Base-by-base conservation (phyloP, 352 stramenopile species). In the Pythium apleroticum region DNA sequence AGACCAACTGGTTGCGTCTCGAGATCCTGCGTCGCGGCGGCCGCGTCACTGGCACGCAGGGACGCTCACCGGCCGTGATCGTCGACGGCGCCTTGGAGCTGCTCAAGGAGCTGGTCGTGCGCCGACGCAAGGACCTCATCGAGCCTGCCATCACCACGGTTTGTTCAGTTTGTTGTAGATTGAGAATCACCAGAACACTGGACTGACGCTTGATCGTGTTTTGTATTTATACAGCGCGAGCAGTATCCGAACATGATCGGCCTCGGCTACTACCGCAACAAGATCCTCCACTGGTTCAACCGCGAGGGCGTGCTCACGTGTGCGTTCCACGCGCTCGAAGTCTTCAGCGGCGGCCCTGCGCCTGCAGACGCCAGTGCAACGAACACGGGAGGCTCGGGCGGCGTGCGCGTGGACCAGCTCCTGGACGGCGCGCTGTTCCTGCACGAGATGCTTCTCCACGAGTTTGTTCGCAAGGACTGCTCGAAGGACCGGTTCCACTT, bases 221-320 rank as follows among this genome's bases (percentile, higher is more conserved):
- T 14, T 50, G 49, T 66, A 7, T 61, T 54, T 65, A 30, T 52
- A 19, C 35, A 91, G 83, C 77, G 82, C 9, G 86, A 93, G 48
- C 78, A 91, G 71, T 93, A 93, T 65, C 72, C 73, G 15, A 95
- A 95, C 71, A 91, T 93, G 81, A 93, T 95, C 63, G 84, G 84
- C 4, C 72, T 95, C 2, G 86, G 86, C 12, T 92, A 93, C 66
- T 95, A 95, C 72, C 83, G 86, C 68, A 95, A 95, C 71, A 95
- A 95, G 64, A 66, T 95, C 20, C 64, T 95, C 57, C 86, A 95
- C 71, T 93, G 84, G 86, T 95, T 95, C 66, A 86, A 88, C 69
- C 72, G 69, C 19, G 86, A 95, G 54, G 86, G 84, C 46, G 81
- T 92, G n/a, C 24, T 93, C 20, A 83, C 85, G 14, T 91, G 83